phyloP scores from a whole-genome alignment of 2,329 filamentous ascomycete genomes.

The Apiospora sp. region DNA sequence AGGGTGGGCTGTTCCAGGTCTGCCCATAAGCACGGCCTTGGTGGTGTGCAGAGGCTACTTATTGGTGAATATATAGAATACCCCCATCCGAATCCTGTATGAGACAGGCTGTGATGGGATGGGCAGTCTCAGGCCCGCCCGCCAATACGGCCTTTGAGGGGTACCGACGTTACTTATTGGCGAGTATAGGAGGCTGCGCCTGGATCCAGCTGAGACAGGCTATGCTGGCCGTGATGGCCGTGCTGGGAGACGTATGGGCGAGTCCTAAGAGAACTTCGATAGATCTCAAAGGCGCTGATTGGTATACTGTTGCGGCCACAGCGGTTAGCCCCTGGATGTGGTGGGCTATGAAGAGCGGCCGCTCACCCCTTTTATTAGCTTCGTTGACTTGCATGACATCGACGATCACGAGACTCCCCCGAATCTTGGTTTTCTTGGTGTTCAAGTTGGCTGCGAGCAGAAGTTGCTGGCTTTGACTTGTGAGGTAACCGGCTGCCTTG shows the following conservation, averaged over 20 bases:
- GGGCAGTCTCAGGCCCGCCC: neutral
- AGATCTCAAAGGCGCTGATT: neutral
- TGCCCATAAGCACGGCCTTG: neutral
- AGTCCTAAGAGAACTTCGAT: neutral
- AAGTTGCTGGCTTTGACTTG: neutral
- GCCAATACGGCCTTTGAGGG: conserved; percentile 1
- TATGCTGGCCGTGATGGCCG: neutral
- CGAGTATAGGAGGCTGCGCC: neutral
- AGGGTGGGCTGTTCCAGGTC: neutral
- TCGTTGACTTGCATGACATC: neutral
- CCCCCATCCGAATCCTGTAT: too few relatives aligned
- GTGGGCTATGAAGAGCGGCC: neutral
- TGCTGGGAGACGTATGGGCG: neutral
- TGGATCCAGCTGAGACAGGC: neutral
- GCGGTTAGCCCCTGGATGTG: neutral
- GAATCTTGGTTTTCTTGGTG: conserved; percentile 9
- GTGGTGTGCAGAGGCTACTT: neutral
- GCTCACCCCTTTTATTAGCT: conserved; percentile 4
- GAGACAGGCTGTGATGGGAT: neutral
- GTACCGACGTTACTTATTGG: neutral
- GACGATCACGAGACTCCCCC: conserved; percentile 34
- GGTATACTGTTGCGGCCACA: neutral
- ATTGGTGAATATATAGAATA: neutral
- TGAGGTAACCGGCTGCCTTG: conserved; percentile 2
- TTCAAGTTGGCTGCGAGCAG: neutral